Base-by-base conservation (phyloP, 2,329 filamentous ascomycete genomes). In the Talaromyces albobiverticillius region DNA sequence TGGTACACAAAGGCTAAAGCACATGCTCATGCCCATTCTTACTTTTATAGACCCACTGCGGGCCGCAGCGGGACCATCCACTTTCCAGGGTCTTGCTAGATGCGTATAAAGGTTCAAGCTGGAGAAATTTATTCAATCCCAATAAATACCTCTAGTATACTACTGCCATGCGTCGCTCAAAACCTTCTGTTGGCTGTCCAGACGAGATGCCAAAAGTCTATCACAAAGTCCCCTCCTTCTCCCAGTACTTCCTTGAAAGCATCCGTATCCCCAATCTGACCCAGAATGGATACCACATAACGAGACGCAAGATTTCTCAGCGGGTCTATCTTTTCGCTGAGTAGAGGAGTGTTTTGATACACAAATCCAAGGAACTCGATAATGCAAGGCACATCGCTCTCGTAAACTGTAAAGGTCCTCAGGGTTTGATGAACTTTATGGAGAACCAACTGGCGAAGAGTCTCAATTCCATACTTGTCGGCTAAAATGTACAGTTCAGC, bases 401-500 rank as follows among this genome's bases (percentile, higher is more conserved):
- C 42, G 46, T 64, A 66, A 6, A 75, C 59, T 1, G 56, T 62
- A 49, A 71, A 72, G 0, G 53, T 40, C 7, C 58, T 59, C 16
- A 76, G 57, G 1, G 62, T 67, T 11, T 62, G 56, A 23, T 67
- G 64, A 34, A 76, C 59, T 56, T 73, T 73, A 18, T 60, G 52
- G 2, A 71, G 51, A 18, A 64, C 62, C 5, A 72, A 59, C 2
- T 60, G 57, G 52, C 61, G 55, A n/a, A 76, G 64, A 2, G 59
- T 40, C 7, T 65, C 43, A 20, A 75, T 71, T 29, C 65, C 61
- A 57, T 74, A 74, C 48, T 65, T 71, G 53, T 78, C 71, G 1
- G 74, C 69, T 16, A 77, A 63, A 2, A 70, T 62, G 42, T 73
- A 76, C 3, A 77, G 57, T 20, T 61, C 63, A 1, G 70, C 72